Percentiles rank a stretch among this genome's conserved stretches.
Conservation (phyloP, 345 rosid genomes). For the Hevea brasiliensis region DNA sequence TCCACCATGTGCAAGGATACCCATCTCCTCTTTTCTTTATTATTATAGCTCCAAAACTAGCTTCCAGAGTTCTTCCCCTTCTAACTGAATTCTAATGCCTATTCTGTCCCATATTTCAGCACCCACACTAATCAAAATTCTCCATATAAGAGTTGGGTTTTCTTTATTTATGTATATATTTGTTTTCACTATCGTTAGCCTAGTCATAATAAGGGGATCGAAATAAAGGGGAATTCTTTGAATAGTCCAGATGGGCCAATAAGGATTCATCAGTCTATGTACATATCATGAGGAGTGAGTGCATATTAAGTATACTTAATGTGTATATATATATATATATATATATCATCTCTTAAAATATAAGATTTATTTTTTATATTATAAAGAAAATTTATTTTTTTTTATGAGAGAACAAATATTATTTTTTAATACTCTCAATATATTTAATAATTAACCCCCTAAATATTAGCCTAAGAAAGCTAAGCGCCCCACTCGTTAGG, state of each 20-base stretch:
- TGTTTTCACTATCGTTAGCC: background rate
- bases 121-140: no score
- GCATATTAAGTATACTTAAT: no score
- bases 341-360: no score
- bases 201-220: no score
- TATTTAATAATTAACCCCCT: no score
- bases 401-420: no score
- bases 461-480: background rate
- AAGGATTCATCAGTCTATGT: no score
- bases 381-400: no score
- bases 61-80: slow-evolving; percentile 31
- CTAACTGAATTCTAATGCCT: slow-evolving; percentile 11
- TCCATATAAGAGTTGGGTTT: slow-evolving; percentile 7
- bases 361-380: no score
- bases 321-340: no score
- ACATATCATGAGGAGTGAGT: no score
- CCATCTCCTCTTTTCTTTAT: slow-evolving; percentile 24
- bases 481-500: slow-evolving; percentile 36
- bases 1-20: slow-evolving; percentile 55
- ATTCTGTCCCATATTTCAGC: background rate
- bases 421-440: no score
- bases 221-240: background rate
- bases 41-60: slow-evolving; percentile 5
- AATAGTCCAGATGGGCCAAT: slow-evolving; percentile 36
- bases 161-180: slow-evolving; percentile 6